These are phyloP conservation scores for Trichophyton rubrum DNA, from an alignment of 2,329 filamentous ascomycete species.

Conservation along the genomic window DNA sequence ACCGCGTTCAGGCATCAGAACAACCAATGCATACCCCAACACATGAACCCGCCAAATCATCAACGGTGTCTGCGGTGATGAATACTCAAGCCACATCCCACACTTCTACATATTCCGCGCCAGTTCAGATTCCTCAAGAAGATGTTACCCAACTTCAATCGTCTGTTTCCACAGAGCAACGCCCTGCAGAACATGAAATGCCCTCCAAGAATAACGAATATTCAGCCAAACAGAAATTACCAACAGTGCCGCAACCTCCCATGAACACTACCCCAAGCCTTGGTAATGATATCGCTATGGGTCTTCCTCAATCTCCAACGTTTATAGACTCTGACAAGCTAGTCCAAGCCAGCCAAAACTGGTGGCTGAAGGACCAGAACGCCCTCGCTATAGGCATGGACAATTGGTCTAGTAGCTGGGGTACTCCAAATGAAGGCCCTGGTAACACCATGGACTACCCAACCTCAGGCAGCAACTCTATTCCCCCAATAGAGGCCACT, in stretches of 20 bases:
- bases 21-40: not conserved
- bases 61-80: not conserved
- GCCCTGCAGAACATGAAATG: not conserved
- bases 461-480: not conserved
- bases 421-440: not conserved
- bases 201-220: not conserved
- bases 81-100: not conserved
- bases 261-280: not conserved
- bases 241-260: not conserved
- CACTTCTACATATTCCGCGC: not conserved
- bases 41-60: not conserved
- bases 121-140: not conserved
- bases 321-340: slow-evolving; percentile 50
- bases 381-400: slow-evolving; percentile 50
- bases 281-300: not conserved
- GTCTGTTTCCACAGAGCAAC: not conserved
- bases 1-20: not conserved
- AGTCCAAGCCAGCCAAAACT: slow-evolving; percentile 51
- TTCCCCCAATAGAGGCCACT: not conserved
- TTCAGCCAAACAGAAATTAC: not conserved
- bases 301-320: slow-evolving; percentile 7
- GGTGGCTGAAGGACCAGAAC: slow-evolving; percentile 52
- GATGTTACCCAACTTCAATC: not conserved
- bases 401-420: slow-evolving; percentile 31
- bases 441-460: not conserved